Conservation (phyloP, 768 basidiomycete species). For the Boletus sensibilis region DNA sequence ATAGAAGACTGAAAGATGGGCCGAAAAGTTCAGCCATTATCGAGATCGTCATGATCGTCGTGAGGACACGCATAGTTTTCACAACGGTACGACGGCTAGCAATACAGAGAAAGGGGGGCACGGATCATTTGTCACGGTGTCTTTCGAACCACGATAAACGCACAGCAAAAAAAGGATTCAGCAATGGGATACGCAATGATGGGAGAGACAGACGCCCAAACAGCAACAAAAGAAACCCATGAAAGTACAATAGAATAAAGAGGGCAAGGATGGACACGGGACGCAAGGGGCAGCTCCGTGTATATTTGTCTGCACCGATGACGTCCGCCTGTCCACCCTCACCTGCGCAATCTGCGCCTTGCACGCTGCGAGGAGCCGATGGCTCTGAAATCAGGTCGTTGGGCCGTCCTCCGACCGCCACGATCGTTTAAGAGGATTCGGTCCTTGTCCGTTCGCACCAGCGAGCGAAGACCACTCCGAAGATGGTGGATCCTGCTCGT, state of each 20-base stretch:
- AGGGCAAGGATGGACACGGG: not conserved
- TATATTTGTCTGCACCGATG: not conserved
- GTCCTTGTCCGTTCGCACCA: constrained; percentile 23
- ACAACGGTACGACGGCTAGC: not conserved
- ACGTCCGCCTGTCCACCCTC: not conserved
- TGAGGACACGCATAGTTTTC: not conserved
- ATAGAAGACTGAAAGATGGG: no score
- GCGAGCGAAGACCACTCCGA: constrained; percentile 31
- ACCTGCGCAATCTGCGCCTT: not conserved
- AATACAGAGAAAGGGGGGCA: not conserved
- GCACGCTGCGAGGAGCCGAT: not conserved
- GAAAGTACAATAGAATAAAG: not conserved
- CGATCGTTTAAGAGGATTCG: constrained; percentile 26
- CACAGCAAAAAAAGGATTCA: not conserved
- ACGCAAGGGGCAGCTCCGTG: not conserved
- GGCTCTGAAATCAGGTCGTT: constrained; percentile 5
- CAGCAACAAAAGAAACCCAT: not conserved
- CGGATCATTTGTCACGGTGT: not conserved
- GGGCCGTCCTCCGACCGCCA: constrained; percentile 28
- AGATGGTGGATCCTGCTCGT: constrained; percentile 17
- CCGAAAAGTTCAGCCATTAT: no score
- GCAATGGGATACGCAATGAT: not conserved
- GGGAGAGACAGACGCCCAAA: not conserved
- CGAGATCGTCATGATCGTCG: not conserved
- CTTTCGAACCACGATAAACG: not conserved